phyloP scores from a whole-genome alignment of 805 yeast genomes.

The Candida schatavii region DNA sequence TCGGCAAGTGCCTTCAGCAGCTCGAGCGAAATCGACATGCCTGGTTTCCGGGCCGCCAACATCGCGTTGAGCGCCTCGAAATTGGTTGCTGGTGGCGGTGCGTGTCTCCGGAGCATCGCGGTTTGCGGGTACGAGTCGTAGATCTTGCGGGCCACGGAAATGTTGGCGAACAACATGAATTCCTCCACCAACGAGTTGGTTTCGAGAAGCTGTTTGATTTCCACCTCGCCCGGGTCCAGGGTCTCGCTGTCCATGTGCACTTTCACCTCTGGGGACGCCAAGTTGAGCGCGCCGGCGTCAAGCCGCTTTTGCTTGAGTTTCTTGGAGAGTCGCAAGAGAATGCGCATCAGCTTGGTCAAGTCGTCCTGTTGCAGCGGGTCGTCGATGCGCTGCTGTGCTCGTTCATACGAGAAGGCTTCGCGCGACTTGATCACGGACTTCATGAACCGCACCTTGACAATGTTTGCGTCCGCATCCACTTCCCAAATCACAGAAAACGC shows the following conservation, averaged over 20 bases:
- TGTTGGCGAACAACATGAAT: constrained; percentile 96
- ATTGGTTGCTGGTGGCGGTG: constrained; percentile 93
- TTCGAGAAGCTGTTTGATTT: constrained; percentile 79
- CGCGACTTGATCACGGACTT: constrained; percentile 88
- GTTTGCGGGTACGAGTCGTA: constrained; percentile 94
- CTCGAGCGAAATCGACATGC: constrained; percentile 71
- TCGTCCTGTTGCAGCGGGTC: constrained; percentile 75
- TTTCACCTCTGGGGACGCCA: constrained; percentile 97
- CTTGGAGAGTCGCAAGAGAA: constrained; percentile 73
- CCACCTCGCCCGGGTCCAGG: constrained; percentile 94
- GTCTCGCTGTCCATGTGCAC: constrained; percentile 97
- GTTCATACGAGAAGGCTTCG: constrained; percentile 92
- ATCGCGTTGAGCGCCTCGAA: constrained; percentile 88
- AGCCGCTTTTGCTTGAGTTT: constrained; percentile 80
- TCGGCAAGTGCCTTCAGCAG: constrained; percentile 91
- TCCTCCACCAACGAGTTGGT: constrained; percentile 97
- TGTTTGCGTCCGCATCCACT: constrained; percentile 79
- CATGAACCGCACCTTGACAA: constrained; percentile 72
- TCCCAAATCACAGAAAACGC: constrained; percentile 98
- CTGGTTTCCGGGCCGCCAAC: constrained; percentile 71
- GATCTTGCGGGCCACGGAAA: constrained; percentile 90
- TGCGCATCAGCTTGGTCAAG: constrained; percentile 85
- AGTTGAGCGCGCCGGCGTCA: constrained; percentile 92
- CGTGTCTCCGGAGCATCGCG: constrained; percentile 97
- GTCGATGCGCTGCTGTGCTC: constrained; percentile 89